Conservation (phyloP, 805 yeast genomes). For the Candida jianshihensis region DNA sequence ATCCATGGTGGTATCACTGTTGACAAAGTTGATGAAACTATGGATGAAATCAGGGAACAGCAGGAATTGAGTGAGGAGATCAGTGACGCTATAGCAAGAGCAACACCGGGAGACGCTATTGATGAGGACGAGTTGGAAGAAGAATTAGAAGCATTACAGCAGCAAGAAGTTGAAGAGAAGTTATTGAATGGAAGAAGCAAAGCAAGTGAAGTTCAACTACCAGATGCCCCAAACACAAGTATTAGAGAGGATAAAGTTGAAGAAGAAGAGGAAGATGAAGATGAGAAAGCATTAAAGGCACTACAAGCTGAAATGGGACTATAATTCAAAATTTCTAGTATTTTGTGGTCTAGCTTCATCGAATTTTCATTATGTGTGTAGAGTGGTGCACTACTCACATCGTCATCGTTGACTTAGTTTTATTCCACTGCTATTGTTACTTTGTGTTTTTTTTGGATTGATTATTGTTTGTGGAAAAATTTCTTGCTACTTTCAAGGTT, state of each 20-base stretch:
- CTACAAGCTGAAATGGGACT: slow-evolving; percentile 85
- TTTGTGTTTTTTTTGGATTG: too few species aligned
- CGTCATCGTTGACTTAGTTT: too few species aligned
- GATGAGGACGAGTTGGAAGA: slow-evolving; percentile 94
- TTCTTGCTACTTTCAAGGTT: too few species aligned
- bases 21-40: slow-evolving; percentile 93
- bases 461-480: too few species aligned
- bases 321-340: slow-evolving; percentile 26
- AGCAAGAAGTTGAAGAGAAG: slow-evolving; percentile 64
- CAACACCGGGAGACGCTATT: slow-evolving; percentile 69
- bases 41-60: slow-evolving; percentile 98
- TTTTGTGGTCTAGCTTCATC: too few species aligned
- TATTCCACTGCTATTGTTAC: too few species aligned
- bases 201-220: slow-evolving; percentile 28
- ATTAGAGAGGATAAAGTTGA: slow-evolving; percentile 17
- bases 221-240: slow-evolving; percentile 38
- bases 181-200: slow-evolving; percentile 38
- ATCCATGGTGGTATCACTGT: slow-evolving; percentile 93
- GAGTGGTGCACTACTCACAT: too few species aligned
- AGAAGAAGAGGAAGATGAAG: slow-evolving; percentile 55
- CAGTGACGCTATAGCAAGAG: slow-evolving; percentile 91
- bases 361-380: too few species aligned
- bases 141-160: slow-evolving; percentile 82
- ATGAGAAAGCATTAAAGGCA: slow-evolving; percentile 73
- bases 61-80: slow-evolving; percentile 93